phyloP scores from a whole-genome alignment of 2,329 filamentous ascomycete genomes.

The Thielaviopsis euricoi region DNA sequence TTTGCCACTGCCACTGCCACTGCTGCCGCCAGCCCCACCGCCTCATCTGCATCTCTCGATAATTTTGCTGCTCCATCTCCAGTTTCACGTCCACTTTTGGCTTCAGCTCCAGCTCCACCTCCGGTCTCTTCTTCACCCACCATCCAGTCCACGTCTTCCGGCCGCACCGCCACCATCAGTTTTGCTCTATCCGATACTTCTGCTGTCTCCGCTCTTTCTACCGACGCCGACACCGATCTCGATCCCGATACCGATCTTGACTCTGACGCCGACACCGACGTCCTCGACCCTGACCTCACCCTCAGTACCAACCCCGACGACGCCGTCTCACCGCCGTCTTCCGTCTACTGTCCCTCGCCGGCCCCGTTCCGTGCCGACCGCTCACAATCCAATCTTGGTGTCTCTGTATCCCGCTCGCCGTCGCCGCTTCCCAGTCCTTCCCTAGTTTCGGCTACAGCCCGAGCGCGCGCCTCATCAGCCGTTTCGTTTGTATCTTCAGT shows the following conservation, averaged over 20 bases:
- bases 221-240: neutral
- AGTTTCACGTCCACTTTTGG: neutral
- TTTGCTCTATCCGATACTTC: neutral
- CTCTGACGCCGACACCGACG: neutral
- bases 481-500: neutral
- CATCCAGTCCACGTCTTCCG: neutral
- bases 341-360: neutral
- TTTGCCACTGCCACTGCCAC: neutral
- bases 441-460: neutral
- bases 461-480: neutral
- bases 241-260: neutral
- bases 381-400: neutral
- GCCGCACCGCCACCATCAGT: neutral
- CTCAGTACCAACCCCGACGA: neutral
- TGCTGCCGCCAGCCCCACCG: neutral
- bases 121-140: neutral
- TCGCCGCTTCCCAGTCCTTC: neutral
- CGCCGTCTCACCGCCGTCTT: neutral
- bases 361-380: neutral
- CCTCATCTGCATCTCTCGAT: neutral
- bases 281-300: neutral
- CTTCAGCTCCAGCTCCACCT: neutral
- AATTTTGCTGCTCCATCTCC: neutral
- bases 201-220: neutral
- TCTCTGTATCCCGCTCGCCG: neutral